Conservation (phyloP, 2,329 filamentous ascomycete genomes). For the Ceratocystiopsis sp. region DNA sequence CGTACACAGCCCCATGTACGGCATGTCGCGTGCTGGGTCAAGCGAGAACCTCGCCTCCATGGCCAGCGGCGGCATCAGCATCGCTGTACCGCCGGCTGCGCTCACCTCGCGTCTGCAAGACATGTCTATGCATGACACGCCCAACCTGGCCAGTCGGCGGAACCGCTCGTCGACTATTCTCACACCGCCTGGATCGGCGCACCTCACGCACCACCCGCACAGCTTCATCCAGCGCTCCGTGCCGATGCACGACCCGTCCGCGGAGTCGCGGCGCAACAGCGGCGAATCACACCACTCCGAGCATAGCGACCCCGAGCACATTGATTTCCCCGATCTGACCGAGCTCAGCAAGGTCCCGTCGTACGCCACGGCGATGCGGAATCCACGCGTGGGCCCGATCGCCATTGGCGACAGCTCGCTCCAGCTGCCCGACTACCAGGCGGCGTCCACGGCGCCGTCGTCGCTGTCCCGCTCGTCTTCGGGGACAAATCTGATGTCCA, state of each 20-base stretch:
- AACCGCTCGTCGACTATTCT: slow-evolving; percentile 21
- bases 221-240: slow-evolving; percentile 11
- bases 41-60: slow-evolving; percentile 58
- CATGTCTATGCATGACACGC: slow-evolving; percentile 28
- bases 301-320: slow-evolving; percentile 37
- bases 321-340: slow-evolving; percentile 41
- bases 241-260: too few species aligned
- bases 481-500: not conserved
- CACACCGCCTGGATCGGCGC: slow-evolving; percentile 14
- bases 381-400: slow-evolving; percentile 35
- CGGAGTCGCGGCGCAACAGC: slow-evolving; percentile 35
- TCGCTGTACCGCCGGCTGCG: slow-evolving; percentile 30
- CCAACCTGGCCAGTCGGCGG: slow-evolving; percentile 17
- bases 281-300: slow-evolving; percentile 30
- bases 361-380: slow-evolving; percentile 56
- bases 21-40: slow-evolving; percentile 57
- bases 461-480: slow-evolving; percentile 34
- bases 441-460: slow-evolving; percentile 24
- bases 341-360: slow-evolving; percentile 59
- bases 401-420: slow-evolving; percentile 27
- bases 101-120: slow-evolving; percentile 53
- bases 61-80: slow-evolving; percentile 25
- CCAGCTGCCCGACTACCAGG: slow-evolving; percentile 48
- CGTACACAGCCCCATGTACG: slow-evolving; percentile 66
- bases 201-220: slow-evolving; percentile 21